Evolutionary conservation across 2,329 filamentous ascomycete species (phyloP).

Genomic region (Xylariomycetidae sp.): DNA sequence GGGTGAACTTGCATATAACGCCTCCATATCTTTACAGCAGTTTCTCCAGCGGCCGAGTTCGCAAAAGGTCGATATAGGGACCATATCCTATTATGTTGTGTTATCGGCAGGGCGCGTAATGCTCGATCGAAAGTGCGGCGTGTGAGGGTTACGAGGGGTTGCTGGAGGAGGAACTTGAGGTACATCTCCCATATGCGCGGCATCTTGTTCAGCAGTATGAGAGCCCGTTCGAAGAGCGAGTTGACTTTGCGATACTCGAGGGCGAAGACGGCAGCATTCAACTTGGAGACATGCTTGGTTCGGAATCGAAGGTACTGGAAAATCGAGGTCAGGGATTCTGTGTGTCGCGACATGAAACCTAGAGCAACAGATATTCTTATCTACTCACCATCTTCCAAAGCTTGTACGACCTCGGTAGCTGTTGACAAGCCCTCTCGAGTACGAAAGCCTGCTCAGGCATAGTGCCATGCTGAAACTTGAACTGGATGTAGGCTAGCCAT

Average conservation of each 20-base stretch:
- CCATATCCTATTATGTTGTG: constrained; percentile 96
- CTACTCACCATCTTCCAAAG: constrained; percentile 82
- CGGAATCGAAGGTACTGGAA: constrained; percentile 78
- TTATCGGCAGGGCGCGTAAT: constrained; percentile 83
- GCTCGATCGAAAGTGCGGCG: constrained; percentile 88
- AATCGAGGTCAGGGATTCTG: constrained; percentile 8
- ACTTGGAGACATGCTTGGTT: constrained; percentile 71
- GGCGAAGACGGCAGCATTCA: constrained; percentile 76
- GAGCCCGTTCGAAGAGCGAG: constrained; percentile 83
- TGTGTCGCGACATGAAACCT: constrained; percentile 3
- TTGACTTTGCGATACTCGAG: constrained; percentile 92
- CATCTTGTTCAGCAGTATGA: constrained; percentile 98
- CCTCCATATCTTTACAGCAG: constrained; percentile 88
- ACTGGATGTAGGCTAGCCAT: constrained; percentile 91
- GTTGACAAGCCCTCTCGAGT: constrained; percentile 84
- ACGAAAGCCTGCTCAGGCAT: constrained; percentile 79
- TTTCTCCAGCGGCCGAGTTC: constrained; percentile 82
- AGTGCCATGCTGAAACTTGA: constrained; percentile 83
- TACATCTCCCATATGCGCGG: constrained; percentile 98
- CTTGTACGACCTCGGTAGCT: constrained; percentile 93
- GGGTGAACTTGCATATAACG: constrained; percentile 97
- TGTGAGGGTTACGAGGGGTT: constrained; percentile 85
- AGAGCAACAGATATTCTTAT: no score
- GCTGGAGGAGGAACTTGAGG: constrained; percentile 80
- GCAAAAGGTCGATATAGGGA: constrained; percentile 86